A percentile compares a stretch with the other conserved stretches of the same genome.
Conservation (phyloP, 2,329 filamentous ascomycete species). For the Botryosphaeria dothidea region DNA sequence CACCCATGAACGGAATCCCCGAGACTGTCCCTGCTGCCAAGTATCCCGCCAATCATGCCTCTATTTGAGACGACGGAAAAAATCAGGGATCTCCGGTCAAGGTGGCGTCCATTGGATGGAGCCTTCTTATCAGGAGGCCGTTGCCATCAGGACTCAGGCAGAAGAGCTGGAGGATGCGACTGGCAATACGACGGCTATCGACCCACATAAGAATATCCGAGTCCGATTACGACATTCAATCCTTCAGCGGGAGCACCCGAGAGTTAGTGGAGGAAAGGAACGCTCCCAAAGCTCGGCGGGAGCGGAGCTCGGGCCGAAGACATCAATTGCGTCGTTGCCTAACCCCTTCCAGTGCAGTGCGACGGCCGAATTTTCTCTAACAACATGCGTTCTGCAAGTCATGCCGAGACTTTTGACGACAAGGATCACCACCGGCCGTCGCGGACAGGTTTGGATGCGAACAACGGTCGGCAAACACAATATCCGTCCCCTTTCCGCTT, state of each 20-base stretch:
- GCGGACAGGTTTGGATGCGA: not conserved
- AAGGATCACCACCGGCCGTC: not conserved
- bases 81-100: too few species aligned
- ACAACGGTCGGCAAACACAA: not conserved
- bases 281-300: not conserved
- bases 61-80: too few species aligned
- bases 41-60: too few species aligned
- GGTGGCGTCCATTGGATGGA: too few species aligned
- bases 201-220: too few species aligned
- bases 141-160: too few species aligned
- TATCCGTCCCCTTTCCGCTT: not conserved
- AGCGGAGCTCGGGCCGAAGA: not conserved
- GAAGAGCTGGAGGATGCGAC: too few species aligned
- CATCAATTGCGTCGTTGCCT: not conserved
- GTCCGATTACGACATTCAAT: not conserved
- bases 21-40: too few species aligned
- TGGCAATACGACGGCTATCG: too few species aligned
- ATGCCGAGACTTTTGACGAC: not conserved
- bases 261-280: not conserved
- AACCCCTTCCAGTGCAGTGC: not conserved
- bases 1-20: too few species aligned
- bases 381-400: not conserved
- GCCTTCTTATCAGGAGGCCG: too few species aligned
- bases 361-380: not conserved
- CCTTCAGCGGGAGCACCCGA: not conserved